Conservation (phyloP, 2,329 filamentous ascomycete genomes). For the Xenosphaeropsis pyriputrescens region DNA sequence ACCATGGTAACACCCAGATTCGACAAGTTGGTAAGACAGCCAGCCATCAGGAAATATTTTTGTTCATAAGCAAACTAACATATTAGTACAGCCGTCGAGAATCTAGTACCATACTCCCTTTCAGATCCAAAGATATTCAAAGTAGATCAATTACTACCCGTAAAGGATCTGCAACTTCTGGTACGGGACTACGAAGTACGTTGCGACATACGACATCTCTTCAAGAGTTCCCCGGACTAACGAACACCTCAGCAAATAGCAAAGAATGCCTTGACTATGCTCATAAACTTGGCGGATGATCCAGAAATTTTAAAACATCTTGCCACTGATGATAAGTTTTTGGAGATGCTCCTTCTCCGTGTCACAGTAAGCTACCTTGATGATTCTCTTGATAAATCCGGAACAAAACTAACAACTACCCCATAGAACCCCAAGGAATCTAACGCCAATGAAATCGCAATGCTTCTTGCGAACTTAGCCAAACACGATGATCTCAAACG, state of each 20-base stretch:
- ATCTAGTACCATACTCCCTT: constrained; percentile 70
- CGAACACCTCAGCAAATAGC: constrained; percentile 53
- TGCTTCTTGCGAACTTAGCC: constrained; percentile 84
- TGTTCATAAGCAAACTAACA: constrained; percentile 5
- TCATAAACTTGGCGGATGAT: constrained; percentile 76
- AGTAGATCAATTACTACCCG: constrained; percentile 56
- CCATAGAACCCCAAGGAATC: constrained; percentile 54
- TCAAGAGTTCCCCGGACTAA: constrained; percentile 2
- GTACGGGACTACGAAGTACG: constrained; percentile 66
- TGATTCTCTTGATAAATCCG: background rate
- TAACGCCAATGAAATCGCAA: constrained; percentile 73
- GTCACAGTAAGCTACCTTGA: constrained; percentile 43
- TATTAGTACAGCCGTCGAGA: constrained; percentile 51
- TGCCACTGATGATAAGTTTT: constrained; percentile 65
- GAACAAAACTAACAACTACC: background rate
- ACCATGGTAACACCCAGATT: constrained; percentile 83
- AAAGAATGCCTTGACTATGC: constrained; percentile 81
- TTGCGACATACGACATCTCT: background rate
- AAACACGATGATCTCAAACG: constrained; percentile 64
- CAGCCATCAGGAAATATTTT: constrained; percentile 1
- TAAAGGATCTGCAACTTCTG: constrained; percentile 78
- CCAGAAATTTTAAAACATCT: constrained; percentile 58
- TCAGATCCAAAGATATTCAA: constrained; percentile 74
- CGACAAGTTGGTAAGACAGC: constrained; percentile 53
- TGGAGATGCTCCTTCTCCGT: constrained; percentile 57